Conservation (phyloP, 2,329 filamentous ascomycete species). For the Blastomyces silverae region DNA sequence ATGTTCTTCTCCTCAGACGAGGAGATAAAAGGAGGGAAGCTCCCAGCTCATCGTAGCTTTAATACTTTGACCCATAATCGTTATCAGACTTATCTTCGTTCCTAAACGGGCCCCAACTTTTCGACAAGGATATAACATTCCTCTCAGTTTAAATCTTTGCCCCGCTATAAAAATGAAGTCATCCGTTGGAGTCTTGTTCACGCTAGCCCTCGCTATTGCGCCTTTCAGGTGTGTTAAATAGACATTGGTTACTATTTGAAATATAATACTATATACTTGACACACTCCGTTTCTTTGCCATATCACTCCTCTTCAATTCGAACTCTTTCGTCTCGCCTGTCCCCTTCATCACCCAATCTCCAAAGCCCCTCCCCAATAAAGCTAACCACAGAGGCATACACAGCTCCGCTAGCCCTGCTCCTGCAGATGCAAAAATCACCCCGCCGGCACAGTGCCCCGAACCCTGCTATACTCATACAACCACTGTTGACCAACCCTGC, state of each 20-base stretch:
- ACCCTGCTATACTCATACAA: constrained; percentile 21
- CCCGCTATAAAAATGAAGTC: background rate
- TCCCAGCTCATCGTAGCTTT: background rate
- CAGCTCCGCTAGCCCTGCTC: constrained; percentile 15
- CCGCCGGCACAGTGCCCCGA: background rate
- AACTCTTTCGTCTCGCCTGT: background rate
- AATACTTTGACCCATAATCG: background rate
- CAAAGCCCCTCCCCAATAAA: background rate
- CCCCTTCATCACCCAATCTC: background rate
- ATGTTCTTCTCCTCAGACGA: no score
- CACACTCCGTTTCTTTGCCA: background rate
- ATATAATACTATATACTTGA: background rate
- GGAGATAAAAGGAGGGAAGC: background rate
- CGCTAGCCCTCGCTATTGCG: background rate
- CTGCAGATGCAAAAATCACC: constrained; percentile 10
- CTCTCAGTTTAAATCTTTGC: background rate
- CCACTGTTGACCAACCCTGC: constrained; percentile 15
- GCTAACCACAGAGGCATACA: background rate
- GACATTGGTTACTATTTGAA: background rate
- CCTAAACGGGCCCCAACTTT: no score
- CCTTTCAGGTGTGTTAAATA: background rate
- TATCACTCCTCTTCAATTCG: background rate
- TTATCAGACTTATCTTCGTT: background rate
- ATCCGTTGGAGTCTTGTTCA: background rate
- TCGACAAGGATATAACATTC: background rate